These are phyloP conservation scores for Magnusiomyces paraingens DNA, from an alignment of 1,139 yeast genomes.

Conservation along the genomic window DNA sequence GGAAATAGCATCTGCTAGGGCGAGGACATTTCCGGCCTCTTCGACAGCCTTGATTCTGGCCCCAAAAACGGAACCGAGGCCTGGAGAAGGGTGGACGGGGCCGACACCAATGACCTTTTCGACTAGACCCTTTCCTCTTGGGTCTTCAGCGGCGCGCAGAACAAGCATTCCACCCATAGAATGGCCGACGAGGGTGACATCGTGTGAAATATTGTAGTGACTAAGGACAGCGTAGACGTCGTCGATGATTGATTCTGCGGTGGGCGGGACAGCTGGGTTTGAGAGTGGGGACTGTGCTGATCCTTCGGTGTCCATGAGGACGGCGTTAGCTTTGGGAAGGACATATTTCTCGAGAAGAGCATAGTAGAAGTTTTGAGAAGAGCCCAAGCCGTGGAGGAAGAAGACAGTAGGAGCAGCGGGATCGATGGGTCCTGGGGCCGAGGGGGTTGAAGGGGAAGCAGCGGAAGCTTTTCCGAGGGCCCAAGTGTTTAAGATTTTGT, in stretches of 20 bases:
- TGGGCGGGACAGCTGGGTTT: constrained; percentile 10
- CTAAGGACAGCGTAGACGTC: constrained; percentile 24
- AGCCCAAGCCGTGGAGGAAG: constrained; percentile 32
- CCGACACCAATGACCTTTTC: constrained; percentile 24
- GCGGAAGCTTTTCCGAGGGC: constrained; percentile 10
- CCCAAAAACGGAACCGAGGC: constrained; percentile 21
- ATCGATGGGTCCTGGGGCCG: constrained; percentile 7
- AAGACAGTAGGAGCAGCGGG: constrained; percentile 18
- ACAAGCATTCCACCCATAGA: constrained; percentile 34
- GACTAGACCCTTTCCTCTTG: not conserved
- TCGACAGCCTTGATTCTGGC: constrained; percentile 21
- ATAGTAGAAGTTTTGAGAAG: constrained; percentile 30
- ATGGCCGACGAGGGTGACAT: constrained; percentile 28
- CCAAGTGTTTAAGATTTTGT: constrained; percentile 14
- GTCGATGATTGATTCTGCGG: constrained; percentile 23
- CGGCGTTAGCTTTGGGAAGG: constrained; percentile 21
- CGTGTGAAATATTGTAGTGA: constrained; percentile 18
- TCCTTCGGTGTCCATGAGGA: constrained; percentile 31
- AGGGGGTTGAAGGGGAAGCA: not conserved
- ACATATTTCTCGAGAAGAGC: constrained; percentile 21
- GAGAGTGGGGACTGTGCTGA: constrained; percentile 24
- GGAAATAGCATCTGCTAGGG: constrained; percentile 26
- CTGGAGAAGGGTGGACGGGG: constrained; percentile 29
- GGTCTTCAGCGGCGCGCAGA: constrained; percentile 21
- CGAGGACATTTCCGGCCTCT: constrained; percentile 17